Evolutionary conservation across 768 basidiomycete species (phyloP), one percentile per base, ranked within the genome.

Genomic region (Pholiota molesta): DNA sequence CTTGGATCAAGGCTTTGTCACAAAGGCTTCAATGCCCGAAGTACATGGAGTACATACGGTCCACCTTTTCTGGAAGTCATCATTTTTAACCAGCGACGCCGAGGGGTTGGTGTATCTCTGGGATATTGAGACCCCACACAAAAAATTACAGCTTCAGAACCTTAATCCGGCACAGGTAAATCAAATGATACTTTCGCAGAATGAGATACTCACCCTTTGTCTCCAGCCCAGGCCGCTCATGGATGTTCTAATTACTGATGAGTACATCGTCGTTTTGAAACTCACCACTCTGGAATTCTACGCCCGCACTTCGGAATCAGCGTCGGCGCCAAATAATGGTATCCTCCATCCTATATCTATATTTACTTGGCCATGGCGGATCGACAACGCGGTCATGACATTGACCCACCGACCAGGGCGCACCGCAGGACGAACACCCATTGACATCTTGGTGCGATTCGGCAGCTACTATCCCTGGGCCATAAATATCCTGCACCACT

Each of bases 401-500:
- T 52, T 61, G 35, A 62, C 63, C 14, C 66, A 68, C 53, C 68
- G 68, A 42, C 61, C 69, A 16, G 63, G 62, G 54, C 52, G 59
- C 17, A 57, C 37, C 33, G 52, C 59, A 14, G 37, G 29, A 52
- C 62, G 55, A 13, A 49, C 26, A 17, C 70, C 68, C 51, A 70
- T 73, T 1, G 73, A 77, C 0, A 76, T 90, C 58, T 81, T 86
- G 45, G 69, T 89, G 19, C 86, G 90, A 16, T 90, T 85, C 66
- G 82, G 80, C 13, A 86, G 82, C 68, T 77, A 75, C 57, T 84
- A 81, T 62, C 87, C 87, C 2, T 90, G 88, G 79, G 86, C 88
- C 0, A 81, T 86, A 63, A 90, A 91, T 70, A 72, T 86, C 26
- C 77, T 90, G n/a, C 86, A 90, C 65, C 84, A 87, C 70, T 88